Conservation (phyloP, 192 early-diverging fungal species). For the Phlyctochytrium bullatum region DNA sequence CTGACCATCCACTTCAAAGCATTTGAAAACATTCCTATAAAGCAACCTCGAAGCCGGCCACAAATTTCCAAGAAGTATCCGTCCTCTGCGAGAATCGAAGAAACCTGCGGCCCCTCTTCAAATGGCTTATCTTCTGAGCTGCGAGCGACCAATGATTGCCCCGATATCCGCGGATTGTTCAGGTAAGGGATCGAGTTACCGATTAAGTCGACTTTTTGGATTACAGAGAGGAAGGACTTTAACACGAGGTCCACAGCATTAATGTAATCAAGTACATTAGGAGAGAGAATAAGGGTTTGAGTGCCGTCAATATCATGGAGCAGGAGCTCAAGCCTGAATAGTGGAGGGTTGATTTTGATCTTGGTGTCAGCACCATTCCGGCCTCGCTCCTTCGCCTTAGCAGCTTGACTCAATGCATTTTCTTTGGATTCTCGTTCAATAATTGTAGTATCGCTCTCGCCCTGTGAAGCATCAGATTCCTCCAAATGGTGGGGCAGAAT, state of each 20-base stretch:
- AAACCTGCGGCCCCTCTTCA: constrained; percentile 52
- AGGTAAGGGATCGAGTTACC: constrained; percentile 52
- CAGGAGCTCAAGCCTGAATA: constrained; percentile 52
- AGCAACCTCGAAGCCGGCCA: constrained; percentile 53
- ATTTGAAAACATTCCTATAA: constrained; percentile 57
- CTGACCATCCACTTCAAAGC: constrained; percentile 44
- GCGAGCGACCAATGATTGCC: constrained; percentile 39
- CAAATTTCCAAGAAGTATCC: constrained; percentile 56
- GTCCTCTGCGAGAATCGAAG: constrained; percentile 51
- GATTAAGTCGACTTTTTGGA: constrained; percentile 42
- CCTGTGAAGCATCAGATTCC: background rate
- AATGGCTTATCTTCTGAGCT: constrained; percentile 53
- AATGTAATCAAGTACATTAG: constrained; percentile 48
- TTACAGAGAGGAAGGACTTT: constrained; percentile 42
- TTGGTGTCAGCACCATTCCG: constrained; percentile 6
- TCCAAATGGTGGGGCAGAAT: constrained; percentile 7
- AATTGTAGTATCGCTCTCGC: background rate
- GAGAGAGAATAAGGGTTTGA: constrained; percentile 44
- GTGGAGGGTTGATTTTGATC: constrained; percentile 29
- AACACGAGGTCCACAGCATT: constrained; percentile 44
- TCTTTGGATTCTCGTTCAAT: no score
- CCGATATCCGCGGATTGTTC: constrained; percentile 41
- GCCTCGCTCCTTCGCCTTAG: constrained; percentile 1
- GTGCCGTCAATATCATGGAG: constrained; percentile 20
- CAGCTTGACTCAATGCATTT: background rate